A percentile compares a stretch with the other conserved stretches of the same genome.
Evolutionary conservation across 352 stramenopile genomes (phyloP).

Genomic region (Globisporangium lucens): DNA sequence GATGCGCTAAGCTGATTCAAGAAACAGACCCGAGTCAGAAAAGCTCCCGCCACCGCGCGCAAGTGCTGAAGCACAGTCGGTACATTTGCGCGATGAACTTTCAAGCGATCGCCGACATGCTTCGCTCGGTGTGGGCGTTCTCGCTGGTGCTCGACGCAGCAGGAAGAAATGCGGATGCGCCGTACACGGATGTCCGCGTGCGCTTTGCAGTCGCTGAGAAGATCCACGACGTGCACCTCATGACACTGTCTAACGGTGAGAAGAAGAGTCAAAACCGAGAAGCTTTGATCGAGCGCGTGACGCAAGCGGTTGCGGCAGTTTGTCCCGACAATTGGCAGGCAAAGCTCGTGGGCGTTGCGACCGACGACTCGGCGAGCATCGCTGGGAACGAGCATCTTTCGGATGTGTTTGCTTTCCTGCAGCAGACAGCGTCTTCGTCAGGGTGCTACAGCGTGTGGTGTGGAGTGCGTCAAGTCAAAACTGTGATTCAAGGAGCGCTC

Average conservation of each 20-base stretch:
- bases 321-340: not conserved
- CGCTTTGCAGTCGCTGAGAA: conserved; percentile 7
- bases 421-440: conserved; percentile 4
- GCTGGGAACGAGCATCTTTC: not conserved
- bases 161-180: not conserved
- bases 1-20: conserved; percentile 4
- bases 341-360: conserved; percentile 14
- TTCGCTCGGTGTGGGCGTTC: conserved; percentile 11
- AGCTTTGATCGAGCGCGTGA: conserved; percentile 6
- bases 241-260: not conserved
- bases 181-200: conserved; percentile 4
- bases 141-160: conserved; percentile 8
- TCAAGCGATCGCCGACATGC: not conserved
- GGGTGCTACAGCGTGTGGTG: conserved; percentile 11
- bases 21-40: not conserved
- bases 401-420: not conserved
- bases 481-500: conserved; percentile 7
- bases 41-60: not conserved
- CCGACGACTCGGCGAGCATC: conserved; percentile 3
- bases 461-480: conserved; percentile 8
- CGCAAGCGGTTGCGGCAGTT: conserved; percentile 2
- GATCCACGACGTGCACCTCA: conserved; percentile 10
- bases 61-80: not conserved
- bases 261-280: not conserved
- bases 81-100: conserved; percentile 11